Base-by-base conservation (phyloP, 2,329 filamentous ascomycete species). In the Penicillium sclerotigenum region DNA sequence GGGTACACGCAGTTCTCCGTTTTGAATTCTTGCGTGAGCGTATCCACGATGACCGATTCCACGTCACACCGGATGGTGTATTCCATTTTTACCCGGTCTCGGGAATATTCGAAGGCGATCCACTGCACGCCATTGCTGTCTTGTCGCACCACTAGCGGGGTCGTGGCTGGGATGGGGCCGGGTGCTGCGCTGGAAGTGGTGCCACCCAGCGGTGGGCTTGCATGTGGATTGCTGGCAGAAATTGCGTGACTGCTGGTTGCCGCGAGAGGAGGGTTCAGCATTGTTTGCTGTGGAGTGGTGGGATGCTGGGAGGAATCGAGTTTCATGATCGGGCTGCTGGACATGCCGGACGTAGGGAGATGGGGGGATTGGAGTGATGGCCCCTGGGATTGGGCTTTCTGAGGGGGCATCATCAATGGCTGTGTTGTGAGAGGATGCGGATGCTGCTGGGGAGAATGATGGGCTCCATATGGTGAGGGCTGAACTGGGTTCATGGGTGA, bases 11-110 rank as follows among this genome's bases (percentile, higher is more conserved):
- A 97, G 77, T 99, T 99, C 73, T 97, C 93, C 9, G 90, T 90
- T 80, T 96, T 97, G 83, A 97, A 97, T 62, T 97, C 93, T 61
- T 85, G 80, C 42, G 85, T 84, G 18, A 99, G 82, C 59, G 87
- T 87, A 54, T 97, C 91, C 42, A 93, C 91, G 70, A 92, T 91
- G 59, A 99, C 91, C 0, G 92, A 97, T 77, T 97, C 94, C 20
- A 97, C 94, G 67, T 97, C 94, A 73, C 94, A 97, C 50, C 94
- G 88, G 68, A 99, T 99, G 1, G 92, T 97, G 77, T 99, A 99
- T 75, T 97, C 92, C 91, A 97, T 96, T 84, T 99, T 99, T 64
- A 97, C 92, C 43, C 93, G 84, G 71, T 99, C 93, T 58, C 93
- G 86, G 11, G 93, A 97, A 73, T 99, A 99, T 74, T 99, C 94